Evolutionary conservation across 2,329 filamentous ascomycete species (phyloP).

Genomic region (Calonectria ilicicola): DNA sequence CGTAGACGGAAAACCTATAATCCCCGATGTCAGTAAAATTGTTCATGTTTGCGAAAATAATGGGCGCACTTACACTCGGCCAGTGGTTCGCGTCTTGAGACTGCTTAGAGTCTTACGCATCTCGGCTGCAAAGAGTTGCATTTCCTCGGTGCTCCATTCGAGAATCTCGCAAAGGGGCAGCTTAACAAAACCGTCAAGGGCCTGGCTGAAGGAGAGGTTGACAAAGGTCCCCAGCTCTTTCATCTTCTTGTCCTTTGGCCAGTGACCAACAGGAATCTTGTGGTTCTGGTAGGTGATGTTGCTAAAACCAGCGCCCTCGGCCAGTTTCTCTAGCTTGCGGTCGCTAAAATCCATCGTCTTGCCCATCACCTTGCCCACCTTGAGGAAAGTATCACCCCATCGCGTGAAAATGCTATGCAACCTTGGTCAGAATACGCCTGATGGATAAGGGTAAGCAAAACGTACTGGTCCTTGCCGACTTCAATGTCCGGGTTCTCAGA

Average conservation of each 20-base stretch:
- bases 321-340: constrained; percentile 30
- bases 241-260: constrained; percentile 37
- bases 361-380: constrained; percentile 32
- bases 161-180: constrained; percentile 37
- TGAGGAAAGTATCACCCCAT: constrained; percentile 29
- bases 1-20: background rate
- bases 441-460: rapidly evolving
- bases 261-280: constrained; percentile 34
- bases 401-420: constrained; percentile 28
- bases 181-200: constrained; percentile 37
- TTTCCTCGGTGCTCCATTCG: constrained; percentile 32
- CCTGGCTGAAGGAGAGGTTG: constrained; percentile 37
- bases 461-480: constrained; percentile 33
- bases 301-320: constrained; percentile 23
- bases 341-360: constrained; percentile 36
- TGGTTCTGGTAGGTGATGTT: constrained; percentile 21
- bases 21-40: background rate
- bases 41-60: background rate
- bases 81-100: constrained; percentile 29
- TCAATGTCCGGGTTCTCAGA: constrained; percentile 23
- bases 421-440: rapidly evolving
- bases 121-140: constrained; percentile 38
- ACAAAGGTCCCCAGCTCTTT: constrained; percentile 40
- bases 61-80: constrained; percentile 29
- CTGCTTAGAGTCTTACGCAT: constrained; percentile 33